These are phyloP conservation scores for Selaginella moellendorffii DNA, from an alignment of 75 land plant species.

Conservation along the genomic window DNA sequence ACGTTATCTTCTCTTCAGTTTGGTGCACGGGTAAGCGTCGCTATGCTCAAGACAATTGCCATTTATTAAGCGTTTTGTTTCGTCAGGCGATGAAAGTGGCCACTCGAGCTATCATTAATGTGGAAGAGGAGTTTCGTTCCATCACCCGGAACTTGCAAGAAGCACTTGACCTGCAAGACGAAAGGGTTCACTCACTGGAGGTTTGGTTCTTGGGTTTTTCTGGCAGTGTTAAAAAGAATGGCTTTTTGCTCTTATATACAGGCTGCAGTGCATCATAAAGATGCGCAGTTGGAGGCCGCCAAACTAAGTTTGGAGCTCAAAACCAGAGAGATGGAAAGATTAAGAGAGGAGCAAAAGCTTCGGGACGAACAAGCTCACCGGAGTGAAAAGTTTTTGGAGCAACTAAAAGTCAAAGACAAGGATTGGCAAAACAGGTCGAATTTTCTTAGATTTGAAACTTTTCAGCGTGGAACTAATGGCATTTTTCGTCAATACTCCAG, in stretches of 20 bases:
- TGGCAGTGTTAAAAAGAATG: too few relatives aligned
- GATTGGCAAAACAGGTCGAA: conserved; percentile 25
- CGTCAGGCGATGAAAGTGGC: conserved; percentile 31
- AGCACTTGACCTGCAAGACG: conserved; percentile 21
- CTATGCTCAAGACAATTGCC: background rate
- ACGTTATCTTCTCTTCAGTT: conserved; percentile 29
- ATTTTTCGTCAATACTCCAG: background rate
- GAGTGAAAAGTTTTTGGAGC: conserved; percentile 22
- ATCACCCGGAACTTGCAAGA: conserved; percentile 22
- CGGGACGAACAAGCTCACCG: conserved; percentile 3
- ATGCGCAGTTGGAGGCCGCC: conserved; percentile 16
- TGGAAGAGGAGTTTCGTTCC: conserved; percentile 28
- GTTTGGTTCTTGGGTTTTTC: too few relatives aligned
- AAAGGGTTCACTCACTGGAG: conserved; percentile 15
- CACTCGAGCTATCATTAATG: conserved; percentile 26
- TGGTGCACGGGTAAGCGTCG: conserved; percentile 19
- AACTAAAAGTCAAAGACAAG: conserved; percentile 20
- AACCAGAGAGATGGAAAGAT: conserved; percentile 13
- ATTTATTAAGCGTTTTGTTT: background rate
- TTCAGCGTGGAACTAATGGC: background rate
- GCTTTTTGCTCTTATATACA: too few relatives aligned
- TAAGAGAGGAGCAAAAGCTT: conserved; percentile 18
- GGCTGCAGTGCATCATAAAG: conserved; percentile 18
- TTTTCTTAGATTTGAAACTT: too few relatives aligned
- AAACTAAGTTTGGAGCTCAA: conserved; percentile 12